These are phyloP conservation scores for Dissophora globulifera DNA, from an alignment of 192 early-diverging fungal genomes.

Conservation along the genomic window DNA sequence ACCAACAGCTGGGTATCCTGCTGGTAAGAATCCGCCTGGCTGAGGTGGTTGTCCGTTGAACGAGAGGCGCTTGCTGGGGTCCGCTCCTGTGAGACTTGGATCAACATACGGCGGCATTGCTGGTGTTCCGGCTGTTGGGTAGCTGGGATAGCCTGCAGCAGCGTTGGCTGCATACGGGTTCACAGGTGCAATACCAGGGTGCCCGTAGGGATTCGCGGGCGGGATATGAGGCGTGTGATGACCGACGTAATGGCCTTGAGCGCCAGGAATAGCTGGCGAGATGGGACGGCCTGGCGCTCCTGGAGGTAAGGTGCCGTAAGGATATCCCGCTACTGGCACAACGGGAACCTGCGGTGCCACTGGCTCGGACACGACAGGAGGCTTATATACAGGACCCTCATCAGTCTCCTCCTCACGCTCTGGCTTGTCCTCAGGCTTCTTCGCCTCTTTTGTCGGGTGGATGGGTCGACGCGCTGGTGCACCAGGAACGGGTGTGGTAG, in stretches of 20 bases:
- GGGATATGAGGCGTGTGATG: constrained; percentile 43
- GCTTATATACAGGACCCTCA: constrained; percentile 49
- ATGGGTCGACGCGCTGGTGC: constrained; percentile 32
- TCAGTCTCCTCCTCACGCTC: constrained; percentile 21
- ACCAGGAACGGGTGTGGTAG: background rate
- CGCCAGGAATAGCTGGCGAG: constrained; percentile 17
- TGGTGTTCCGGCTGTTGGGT: constrained; percentile 28
- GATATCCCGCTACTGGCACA: constrained; percentile 33
- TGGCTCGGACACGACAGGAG: constrained; percentile 43
- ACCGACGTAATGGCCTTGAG: constrained; percentile 16
- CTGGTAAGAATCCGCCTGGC: constrained; percentile 21
- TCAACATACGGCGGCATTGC: constrained; percentile 15
- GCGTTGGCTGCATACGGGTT: constrained; percentile 21
- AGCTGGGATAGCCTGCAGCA: constrained; percentile 25
- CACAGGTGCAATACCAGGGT: constrained; percentile 4
- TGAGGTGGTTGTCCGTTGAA: constrained; percentile 29
- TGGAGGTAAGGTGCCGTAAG: constrained; percentile 33
- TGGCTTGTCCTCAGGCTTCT: constrained; percentile 32
- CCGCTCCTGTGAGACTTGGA: constrained; percentile 15
- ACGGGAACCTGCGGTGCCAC: constrained; percentile 21
- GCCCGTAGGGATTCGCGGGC: constrained; percentile 24
- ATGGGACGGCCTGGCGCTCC: constrained; percentile 21
- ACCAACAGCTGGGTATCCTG: constrained; percentile 21
- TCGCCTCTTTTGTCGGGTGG: constrained; percentile 19
- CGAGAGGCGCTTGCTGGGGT: constrained; percentile 35